Percentiles rank a stretch among this genome's conserved stretches.
Evolutionary conservation across 2,329 filamentous ascomycete genomes (phyloP).

Genomic region (Fusarium phyllophilum): DNA sequence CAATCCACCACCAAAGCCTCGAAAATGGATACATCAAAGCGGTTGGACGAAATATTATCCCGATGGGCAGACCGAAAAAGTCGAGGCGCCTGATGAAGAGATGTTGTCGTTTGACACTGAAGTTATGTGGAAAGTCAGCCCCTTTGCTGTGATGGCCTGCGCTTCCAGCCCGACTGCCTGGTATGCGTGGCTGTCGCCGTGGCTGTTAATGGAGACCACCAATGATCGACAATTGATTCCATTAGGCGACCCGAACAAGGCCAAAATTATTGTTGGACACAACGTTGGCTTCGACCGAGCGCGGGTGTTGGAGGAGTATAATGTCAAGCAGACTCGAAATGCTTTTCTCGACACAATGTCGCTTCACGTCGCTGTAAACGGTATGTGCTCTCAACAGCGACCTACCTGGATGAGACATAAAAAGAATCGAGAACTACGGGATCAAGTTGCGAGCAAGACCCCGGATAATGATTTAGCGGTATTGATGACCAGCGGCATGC

Average conservation of each 20-base stretch:
- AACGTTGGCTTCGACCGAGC: conserved; percentile 96
- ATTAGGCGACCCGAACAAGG: conserved; percentile 77
- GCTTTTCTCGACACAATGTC: conserved; percentile 98
- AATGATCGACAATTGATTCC: conserved; percentile 85
- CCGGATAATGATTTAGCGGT: conserved; percentile 76
- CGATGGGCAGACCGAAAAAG: conserved; percentile 75
- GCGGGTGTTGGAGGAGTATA: conserved; percentile 88
- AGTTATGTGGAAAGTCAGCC: conserved; percentile 93
- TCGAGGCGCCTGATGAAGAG: conserved; percentile 80
- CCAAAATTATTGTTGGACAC: conserved; percentile 88
- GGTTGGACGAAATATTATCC: conserved; percentile 94
- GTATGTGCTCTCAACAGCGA: conserved; percentile 96
- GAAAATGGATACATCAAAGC: conserved; percentile 79
- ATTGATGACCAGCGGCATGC: conserved; percentile 74
- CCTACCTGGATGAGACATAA: conserved; percentile 98
- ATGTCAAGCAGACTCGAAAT: conserved; percentile 82
- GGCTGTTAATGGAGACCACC: conserved; percentile 85
- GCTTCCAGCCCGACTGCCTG: conserved; percentile 89
- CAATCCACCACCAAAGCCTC: conserved; percentile 67
- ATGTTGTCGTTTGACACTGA: conserved; percentile 96
- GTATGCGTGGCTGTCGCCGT: conserved; percentile 98
- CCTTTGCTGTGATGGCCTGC: conserved; percentile 96
- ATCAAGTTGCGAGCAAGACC: conserved; percentile 78
- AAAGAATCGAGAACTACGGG: conserved; percentile 85
- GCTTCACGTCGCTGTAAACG: conserved; percentile 95